Evolutionary conservation across 2,329 filamentous ascomycete species (phyloP).

Genomic region (Pyricularia sp.): DNA sequence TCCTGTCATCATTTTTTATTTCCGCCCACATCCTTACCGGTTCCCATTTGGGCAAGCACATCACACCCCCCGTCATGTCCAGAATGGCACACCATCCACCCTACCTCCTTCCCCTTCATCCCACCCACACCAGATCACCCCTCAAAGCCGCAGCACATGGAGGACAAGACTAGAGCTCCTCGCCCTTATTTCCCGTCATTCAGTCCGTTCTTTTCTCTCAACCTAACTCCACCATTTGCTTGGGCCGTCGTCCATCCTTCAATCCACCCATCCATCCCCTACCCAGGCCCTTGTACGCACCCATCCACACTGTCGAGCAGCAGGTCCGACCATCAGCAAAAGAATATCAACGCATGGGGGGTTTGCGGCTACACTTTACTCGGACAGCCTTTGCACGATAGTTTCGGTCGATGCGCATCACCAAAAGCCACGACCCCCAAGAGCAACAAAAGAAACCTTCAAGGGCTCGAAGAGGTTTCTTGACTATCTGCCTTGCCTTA

Average conservation of each 20-base stretch:
- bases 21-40: background rate
- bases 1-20: background rate
- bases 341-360: background rate
- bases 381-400: background rate
- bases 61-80: background rate
- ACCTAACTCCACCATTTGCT: background rate
- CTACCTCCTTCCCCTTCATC: background rate
- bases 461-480: background rate
- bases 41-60: background rate
- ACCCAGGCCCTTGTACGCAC: background rate
- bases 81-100: background rate
- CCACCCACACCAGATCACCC: background rate
- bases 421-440: background rate
- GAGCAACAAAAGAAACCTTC: background rate
- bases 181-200: background rate
- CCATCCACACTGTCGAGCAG: background rate
- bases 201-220: background rate
- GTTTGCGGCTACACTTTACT: background rate
- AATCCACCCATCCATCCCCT: background rate
- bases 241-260: background rate
- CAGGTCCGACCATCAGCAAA: background rate
- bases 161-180: background rate
- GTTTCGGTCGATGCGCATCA: background rate
- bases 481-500: too few relatives aligned
- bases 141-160: background rate